Evolutionary conservation across 495 filamentous ascomycete genomes (phyloP), one percentile per base, ranked within the genome.

Genomic region (Aspergillus saccharolyticus): DNA sequence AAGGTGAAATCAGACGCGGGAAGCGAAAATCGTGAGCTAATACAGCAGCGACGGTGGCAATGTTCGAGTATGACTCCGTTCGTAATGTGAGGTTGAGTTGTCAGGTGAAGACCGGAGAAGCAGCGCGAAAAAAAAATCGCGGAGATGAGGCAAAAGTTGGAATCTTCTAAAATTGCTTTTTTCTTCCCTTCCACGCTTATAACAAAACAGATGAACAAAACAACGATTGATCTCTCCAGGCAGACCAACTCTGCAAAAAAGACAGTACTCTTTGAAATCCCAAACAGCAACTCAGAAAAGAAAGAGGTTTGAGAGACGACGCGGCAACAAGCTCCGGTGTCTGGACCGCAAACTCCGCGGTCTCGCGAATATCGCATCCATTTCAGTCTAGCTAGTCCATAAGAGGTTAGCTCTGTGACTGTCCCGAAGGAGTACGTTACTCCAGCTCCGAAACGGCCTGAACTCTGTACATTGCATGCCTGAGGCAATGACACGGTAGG

Each of bases 311-410:
- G 33, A 39, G 33, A n/a, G n/a, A n/a, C n/a, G n/a, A n/a, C 14
- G 33, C 33, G 14, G 33, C 33, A 39, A 39, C 33, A 12, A 39
- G 33, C 33, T 39, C 33, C 33, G 33, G 33, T 39, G 33, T 39
- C 33, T 39, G 7, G 28, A 30, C 28, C 46, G 46, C 46, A 50
- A 50, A 30, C 47, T 50, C 47, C 22, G 47, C 46, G 20, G 46
- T 49, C 15, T 50, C 16, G 18, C 44, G 22, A 10, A 24, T 28
- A 25, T 49, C 22, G 47, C 22, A 15, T 21, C 24, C 47, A 15
- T 21, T 47, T 22, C 2, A 21, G 14, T 12, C 33, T 12, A 15
- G 47, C 47, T 50, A 50, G 47, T 24, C 3, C 22, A 10, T 5
- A 25, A 17, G 15, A 17, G 47, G 24, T 10, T 30, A n/a, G 22